Evolutionary conservation across 2,329 filamentous ascomycete species (phyloP), one percentile per base, ranked within the genome.

Genomic region (Penicillium hesseltinei): DNA sequence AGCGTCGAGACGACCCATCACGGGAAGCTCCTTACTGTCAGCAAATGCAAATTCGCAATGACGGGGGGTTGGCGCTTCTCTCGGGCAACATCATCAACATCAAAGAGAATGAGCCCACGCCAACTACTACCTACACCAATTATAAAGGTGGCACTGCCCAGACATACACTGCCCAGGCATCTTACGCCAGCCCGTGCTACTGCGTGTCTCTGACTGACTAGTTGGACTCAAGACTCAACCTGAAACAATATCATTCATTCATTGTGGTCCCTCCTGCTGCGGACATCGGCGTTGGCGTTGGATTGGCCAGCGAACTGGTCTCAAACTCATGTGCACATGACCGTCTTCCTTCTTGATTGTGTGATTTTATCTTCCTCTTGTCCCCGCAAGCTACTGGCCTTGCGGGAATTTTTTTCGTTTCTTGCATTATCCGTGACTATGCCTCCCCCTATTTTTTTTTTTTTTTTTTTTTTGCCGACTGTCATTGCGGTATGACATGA

Each of bases 41-140:
- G 65, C 82, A 87, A 67, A 87, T 88, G 80, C 77, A 82, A 60
- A 77, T 89, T 13, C 73, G 84, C 54, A 72, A 81, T 47, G 76
- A 85, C 61, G 81, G 81, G 31, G 64, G 71, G 9, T 69, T 82
- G 15, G 57, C 58, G 10, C 60, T 69, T 29, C 62, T 71, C 19
- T 66, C 66, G 4, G 66, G 63, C 17, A 59, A 66, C n/a, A 64
- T 66, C 23, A 64, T 74, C 48, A 55, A 68, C 29, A 69, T 77
- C 51, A 67, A 74, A 45, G 74, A 75, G 57, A 62, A 65, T 49
- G 67, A 71, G 56, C 70, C 74, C 5, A 73, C 71, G 3, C 66
- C 71, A n/a, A 73, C 72, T 21, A 73, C 71, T 8, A 74, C 72
- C 25, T 60, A 63, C 43, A 59, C 66, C 29, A 66, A 66, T 51